Percentiles rank a stretch among this genome's conserved stretches.
phyloP scores from a whole-genome alignment of 371 early-diverging fungal genomes.

The Apophysomyces trapeziformis region DNA sequence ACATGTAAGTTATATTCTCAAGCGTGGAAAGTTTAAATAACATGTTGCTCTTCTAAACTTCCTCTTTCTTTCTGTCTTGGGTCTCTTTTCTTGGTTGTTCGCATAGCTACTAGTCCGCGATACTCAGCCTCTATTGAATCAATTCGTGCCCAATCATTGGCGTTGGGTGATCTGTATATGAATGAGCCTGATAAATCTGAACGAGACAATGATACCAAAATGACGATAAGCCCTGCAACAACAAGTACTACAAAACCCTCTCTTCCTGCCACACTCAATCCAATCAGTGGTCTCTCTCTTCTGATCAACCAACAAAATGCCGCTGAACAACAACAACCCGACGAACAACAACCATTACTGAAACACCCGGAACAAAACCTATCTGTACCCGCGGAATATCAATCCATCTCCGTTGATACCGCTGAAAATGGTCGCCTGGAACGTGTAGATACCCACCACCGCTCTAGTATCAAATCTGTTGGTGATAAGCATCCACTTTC shows the following conservation, averaged over 20 bases:
- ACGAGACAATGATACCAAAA: conserved; percentile 9
- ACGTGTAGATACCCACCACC: neutral
- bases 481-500: neutral
- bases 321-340: neutral
- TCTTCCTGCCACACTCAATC: neutral
- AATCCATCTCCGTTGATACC: conserved; percentile 6
- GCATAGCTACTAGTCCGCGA: conserved; percentile 24
- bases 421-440: conserved; percentile 9
- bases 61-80: conserved; percentile 17
- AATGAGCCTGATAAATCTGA: conserved; percentile 14
- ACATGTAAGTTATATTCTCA: conserved; percentile 17
- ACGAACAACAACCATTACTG: conserved; percentile 8
- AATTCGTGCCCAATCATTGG: conserved; percentile 63
- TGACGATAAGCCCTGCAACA: neutral
- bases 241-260: neutral
- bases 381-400: conserved; percentile 10
- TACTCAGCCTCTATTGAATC: conserved; percentile 56
- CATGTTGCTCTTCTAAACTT: conserved; percentile 39
- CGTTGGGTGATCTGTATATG: conserved; percentile 46
- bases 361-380: conserved; percentile 9
- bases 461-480: conserved; percentile 5
- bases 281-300: conserved; percentile 1
- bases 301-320: conserved; percentile 1
- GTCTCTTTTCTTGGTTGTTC: neutral
- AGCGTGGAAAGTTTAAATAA: neutral